phyloP scores from a whole-genome alignment of 495 filamentous ascomycete species.

The Corynascus novoguineensis region DNA sequence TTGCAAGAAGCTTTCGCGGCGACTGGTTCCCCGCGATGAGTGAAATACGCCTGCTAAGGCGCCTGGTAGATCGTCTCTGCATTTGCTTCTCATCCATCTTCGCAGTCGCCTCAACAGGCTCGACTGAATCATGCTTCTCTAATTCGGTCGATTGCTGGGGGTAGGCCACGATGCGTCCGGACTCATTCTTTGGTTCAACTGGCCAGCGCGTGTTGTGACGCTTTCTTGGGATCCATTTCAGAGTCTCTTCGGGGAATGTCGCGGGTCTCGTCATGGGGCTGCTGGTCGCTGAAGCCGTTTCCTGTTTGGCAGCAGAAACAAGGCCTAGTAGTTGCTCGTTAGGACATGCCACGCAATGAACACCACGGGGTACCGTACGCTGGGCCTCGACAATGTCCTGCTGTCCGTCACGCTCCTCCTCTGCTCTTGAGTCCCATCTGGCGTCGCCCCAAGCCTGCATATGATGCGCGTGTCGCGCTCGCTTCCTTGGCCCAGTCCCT shows the following conservation, averaged over 20 bases:
- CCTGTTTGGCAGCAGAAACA: conserved; percentile 8
- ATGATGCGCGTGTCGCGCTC: conserved; percentile 18
- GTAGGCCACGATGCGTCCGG: conserved; percentile 20
- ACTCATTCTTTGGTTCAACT: conserved; percentile 20
- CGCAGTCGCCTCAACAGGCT: conserved; percentile 14
- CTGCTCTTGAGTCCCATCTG: conserved; percentile 17
- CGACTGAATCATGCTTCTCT: conserved; percentile 10
- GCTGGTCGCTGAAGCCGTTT: not conserved
- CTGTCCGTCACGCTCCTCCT: conserved; percentile 14
- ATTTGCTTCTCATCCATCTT: conserved; percentile 22
- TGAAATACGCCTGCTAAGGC: conserved; percentile 29
- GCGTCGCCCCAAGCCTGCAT: conserved; percentile 21
- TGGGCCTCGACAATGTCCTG: conserved; percentile 25
- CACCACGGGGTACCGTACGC: conserved; percentile 14
- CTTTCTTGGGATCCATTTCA: conserved; percentile 29
- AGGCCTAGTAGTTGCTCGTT: conserved; percentile 3
- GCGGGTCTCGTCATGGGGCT: conserved; percentile 6
- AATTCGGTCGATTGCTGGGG: conserved; percentile 23
- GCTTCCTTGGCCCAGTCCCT: conserved; percentile 23
- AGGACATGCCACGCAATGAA: not conserved
- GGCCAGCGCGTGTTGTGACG: conserved; percentile 34
- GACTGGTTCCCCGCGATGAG: conserved; percentile 23
- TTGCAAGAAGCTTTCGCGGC: conserved; percentile 18
- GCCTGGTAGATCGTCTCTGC: conserved; percentile 21
- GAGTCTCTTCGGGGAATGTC: conserved; percentile 20